Conservation (phyloP, 179 eudicot species). For the Vitellaria paradoxa region DNA sequence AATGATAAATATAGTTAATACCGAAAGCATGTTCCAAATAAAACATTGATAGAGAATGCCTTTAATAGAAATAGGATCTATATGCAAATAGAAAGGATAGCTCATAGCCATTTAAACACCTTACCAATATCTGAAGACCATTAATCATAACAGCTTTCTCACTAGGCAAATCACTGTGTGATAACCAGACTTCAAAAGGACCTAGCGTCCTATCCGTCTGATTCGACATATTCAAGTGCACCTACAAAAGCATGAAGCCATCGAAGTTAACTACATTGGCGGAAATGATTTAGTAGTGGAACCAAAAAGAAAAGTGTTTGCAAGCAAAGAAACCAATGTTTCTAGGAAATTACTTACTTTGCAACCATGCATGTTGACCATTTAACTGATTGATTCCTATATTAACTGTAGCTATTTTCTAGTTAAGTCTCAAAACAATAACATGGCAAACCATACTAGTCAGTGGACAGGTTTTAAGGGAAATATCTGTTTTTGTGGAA, state of each 20-base stretch:
- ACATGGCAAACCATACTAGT: neutral
- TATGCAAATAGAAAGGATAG: slow-evolving; percentile 3
- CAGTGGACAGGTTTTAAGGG: neutral
- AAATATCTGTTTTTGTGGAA: neutral
- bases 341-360: neutral
- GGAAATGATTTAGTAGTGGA: neutral
- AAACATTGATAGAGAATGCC: neutral
- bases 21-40: neutral
- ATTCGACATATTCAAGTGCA: slow-evolving; percentile 66
- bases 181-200: slow-evolving; percentile 85
- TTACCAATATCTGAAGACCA: slow-evolving; percentile 86
- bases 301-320: neutral
- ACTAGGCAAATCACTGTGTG: slow-evolving; percentile 56
- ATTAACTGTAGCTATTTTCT: neutral
- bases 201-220: slow-evolving; percentile 83
- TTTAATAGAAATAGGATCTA: neutral
- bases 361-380: neutral
- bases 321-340: neutral
- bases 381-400: neutral
- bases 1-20: neutral
- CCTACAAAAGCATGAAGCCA: slow-evolving; percentile 40
- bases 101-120: slow-evolving; percentile 7
- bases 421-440: neutral
- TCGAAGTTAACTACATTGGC: neutral
- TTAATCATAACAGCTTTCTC: slow-evolving; percentile 82